Evolutionary conservation across 2,329 filamentous ascomycete genomes (phyloP).

Genomic region (Rasamsonia emersonii): DNA sequence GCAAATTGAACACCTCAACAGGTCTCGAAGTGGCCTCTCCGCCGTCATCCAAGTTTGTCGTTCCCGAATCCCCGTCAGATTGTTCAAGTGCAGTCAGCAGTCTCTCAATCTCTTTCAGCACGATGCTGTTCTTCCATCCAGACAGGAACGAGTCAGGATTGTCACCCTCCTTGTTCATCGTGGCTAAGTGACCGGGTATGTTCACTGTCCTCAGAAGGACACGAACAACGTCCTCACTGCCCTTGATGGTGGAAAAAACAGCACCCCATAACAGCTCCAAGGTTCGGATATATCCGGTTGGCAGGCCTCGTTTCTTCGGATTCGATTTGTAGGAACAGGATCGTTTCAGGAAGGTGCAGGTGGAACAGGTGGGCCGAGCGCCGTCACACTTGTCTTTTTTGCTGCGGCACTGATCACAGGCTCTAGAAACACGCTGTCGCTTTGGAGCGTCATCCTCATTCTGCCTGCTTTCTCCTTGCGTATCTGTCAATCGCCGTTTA

Average conservation of each 20-base stretch:
- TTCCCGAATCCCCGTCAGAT: conserved; percentile 24
- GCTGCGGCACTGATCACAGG: conserved; percentile 60
- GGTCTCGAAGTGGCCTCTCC: no score
- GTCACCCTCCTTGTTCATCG: conserved; percentile 31
- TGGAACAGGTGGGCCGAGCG: conserved; percentile 56
- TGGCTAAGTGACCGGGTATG: conserved; percentile 24
- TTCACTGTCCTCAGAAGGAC: conserved; percentile 44
- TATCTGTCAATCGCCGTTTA: no score
- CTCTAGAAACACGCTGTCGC: conserved; percentile 57
- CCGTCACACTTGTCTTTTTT: conserved; percentile 68
- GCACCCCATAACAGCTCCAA: conserved; percentile 61
- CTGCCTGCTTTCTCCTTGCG: no score
- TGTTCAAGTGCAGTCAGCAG: conserved; percentile 43
- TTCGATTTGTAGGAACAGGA: conserved; percentile 63
- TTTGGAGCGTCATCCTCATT: conserved; percentile 36
- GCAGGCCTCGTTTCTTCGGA: conserved; percentile 68
- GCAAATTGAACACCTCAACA: no score
- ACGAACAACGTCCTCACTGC: conserved; percentile 51
- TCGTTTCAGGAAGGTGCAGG: conserved; percentile 55
- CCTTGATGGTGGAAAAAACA: conserved; percentile 55
- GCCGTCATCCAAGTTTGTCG: no score
- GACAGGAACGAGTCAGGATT: conserved; percentile 52
- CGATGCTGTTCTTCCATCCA: conserved; percentile 54
- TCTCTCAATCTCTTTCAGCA: conserved; percentile 55
- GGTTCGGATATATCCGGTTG: conserved; percentile 70